Percentiles rank a stretch among this genome's conserved stretches.
Conservation (phyloP, 129 eudicot genomes). For the Saussurea involucrata region DNA sequence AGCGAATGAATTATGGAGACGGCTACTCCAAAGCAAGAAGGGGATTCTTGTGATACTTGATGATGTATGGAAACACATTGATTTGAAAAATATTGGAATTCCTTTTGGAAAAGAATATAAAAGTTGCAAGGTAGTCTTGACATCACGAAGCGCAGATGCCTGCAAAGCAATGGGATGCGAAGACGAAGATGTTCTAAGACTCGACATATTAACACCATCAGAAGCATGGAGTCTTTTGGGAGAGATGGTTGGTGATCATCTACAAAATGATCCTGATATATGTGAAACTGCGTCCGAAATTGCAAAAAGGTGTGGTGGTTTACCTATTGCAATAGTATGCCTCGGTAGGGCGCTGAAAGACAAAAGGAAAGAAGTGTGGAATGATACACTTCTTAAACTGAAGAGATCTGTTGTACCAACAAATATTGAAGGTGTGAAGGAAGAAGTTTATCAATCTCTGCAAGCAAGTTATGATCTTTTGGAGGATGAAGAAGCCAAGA, state of each 20-base stretch:
- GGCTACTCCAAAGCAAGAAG: slow-evolving; percentile 32
- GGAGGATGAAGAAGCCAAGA: slow-evolving; percentile 29
- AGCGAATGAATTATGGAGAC: slow-evolving; percentile 27
- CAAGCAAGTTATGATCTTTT: slow-evolving; percentile 39
- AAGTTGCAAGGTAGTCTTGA: slow-evolving; percentile 26
- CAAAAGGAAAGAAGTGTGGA: slow-evolving; percentile 26
- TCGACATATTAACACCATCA: slow-evolving; percentile 18
- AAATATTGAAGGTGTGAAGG: slow-evolving; percentile 23
- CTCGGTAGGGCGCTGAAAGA: slow-evolving; percentile 36
- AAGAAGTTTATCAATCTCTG: slow-evolving; percentile 34
- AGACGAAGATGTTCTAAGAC: slow-evolving; percentile 23
- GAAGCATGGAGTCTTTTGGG: slow-evolving; percentile 36
- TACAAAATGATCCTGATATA: slow-evolving; percentile 19
- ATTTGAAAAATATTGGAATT: slow-evolving; percentile 26
- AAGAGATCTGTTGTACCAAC: slow-evolving; percentile 21
- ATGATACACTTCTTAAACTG: slow-evolving; percentile 24
- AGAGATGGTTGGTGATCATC: slow-evolving; percentile 32
- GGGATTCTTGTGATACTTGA: slow-evolving; percentile 40
- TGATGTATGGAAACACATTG: slow-evolving; percentile 34
- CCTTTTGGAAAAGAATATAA: slow-evolving; percentile 24
- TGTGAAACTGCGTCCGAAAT: slow-evolving; percentile 25
- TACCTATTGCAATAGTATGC: slow-evolving; percentile 39
- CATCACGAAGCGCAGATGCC: slow-evolving; percentile 21
- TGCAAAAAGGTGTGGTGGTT: slow-evolving; percentile 36
- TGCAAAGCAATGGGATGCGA: slow-evolving; percentile 27